phyloP scores from a whole-genome alignment of 2,329 filamentous ascomycete species.

The Colletotrichum coccodes region DNA sequence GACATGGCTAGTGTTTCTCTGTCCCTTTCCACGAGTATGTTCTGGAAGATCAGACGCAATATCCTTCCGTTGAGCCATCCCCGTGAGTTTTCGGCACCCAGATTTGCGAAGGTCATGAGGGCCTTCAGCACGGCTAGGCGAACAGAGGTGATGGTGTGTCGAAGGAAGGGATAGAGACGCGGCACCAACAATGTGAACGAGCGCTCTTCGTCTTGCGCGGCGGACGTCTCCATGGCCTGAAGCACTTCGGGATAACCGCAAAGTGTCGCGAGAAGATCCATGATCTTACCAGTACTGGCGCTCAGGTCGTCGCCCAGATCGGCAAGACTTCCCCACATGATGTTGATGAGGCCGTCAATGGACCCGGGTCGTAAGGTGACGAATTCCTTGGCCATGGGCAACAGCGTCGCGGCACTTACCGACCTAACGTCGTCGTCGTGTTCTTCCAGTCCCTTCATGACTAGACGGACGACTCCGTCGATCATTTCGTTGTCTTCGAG shows the following conservation, averaged over 20 bases:
- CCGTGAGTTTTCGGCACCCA: slow-evolving; percentile 82
- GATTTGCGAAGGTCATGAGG: slow-evolving; percentile 89
- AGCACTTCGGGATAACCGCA: slow-evolving; percentile 95
- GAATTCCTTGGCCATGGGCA: slow-evolving; percentile 95
- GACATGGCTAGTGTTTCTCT: slow-evolving; percentile 84
- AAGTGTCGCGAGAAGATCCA: slow-evolving; percentile 96
- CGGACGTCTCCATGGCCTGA: slow-evolving; percentile 92
- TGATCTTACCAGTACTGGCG: slow-evolving; percentile 96
- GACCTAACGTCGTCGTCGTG: slow-evolving; percentile 95
- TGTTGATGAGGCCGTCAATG: slow-evolving; percentile 85
- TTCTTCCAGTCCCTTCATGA: slow-evolving; percentile 94
- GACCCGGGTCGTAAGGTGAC: slow-evolving; percentile 84
- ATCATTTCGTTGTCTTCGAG: slow-evolving; percentile 86
- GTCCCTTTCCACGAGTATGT: slow-evolving; percentile 92
- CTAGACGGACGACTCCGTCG: slow-evolving; percentile 89
- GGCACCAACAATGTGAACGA: slow-evolving; percentile 95
- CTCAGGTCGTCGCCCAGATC: slow-evolving; percentile 97
- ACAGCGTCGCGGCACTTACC: slow-evolving; percentile 95
- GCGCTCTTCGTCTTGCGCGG: slow-evolving; percentile 82
- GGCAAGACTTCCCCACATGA: slow-evolving; percentile 97
- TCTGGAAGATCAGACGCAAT: slow-evolving; percentile 91
- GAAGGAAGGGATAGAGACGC: slow-evolving; percentile 92
- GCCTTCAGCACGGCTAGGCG: slow-evolving; percentile 93
- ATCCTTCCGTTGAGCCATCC: slow-evolving; percentile 94
- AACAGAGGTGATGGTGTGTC: slow-evolving; percentile 96